These are phyloP conservation scores for Rosa chinensis DNA, from an alignment of 306 rosid genomes.

Conservation along the genomic window DNA sequence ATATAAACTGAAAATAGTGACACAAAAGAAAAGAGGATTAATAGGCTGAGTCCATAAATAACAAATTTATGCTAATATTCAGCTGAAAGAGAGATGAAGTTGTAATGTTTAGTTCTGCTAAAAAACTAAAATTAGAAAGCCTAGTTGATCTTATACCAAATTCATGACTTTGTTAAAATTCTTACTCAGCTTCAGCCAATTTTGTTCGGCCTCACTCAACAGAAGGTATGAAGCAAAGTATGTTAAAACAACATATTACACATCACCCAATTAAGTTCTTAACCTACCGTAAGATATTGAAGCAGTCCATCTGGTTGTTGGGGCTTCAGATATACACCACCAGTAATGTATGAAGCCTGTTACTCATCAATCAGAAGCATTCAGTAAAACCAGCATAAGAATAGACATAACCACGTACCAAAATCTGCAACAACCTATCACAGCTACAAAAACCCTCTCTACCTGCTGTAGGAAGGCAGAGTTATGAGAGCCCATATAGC, in stretches of 20 bases:
- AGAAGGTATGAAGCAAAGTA: background rate
- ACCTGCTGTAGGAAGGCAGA: conserved; percentile 99
- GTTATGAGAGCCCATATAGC: conserved; percentile 75
- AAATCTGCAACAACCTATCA: conserved; percentile 22
- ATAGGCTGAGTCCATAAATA: background rate
- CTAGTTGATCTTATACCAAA: background rate
- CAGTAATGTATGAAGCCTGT: conserved; percentile 92
- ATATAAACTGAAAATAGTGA: conserved; percentile 1
- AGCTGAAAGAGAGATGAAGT: background rate
- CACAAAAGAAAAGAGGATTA: background rate
- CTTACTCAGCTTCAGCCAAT: background rate
- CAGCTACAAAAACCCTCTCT: conserved; percentile 19
- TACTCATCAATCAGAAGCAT: conserved; percentile 32
- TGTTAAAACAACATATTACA: conserved; percentile 5
- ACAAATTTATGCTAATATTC: background rate
- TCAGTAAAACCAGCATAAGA: conserved; percentile 23
- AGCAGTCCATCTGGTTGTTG: conserved; percentile 80
- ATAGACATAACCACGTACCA: conserved; percentile 8
- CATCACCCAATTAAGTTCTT: conserved; percentile 24
- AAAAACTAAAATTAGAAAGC: background rate
- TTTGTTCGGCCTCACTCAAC: background rate
- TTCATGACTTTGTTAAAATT: background rate
- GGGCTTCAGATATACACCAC: conserved; percentile 92
- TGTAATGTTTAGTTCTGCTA: background rate
- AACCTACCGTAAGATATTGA: conserved; percentile 86